Conservation (phyloP, 257 asterid genomes). For the Thymus mandschuricus region DNA sequence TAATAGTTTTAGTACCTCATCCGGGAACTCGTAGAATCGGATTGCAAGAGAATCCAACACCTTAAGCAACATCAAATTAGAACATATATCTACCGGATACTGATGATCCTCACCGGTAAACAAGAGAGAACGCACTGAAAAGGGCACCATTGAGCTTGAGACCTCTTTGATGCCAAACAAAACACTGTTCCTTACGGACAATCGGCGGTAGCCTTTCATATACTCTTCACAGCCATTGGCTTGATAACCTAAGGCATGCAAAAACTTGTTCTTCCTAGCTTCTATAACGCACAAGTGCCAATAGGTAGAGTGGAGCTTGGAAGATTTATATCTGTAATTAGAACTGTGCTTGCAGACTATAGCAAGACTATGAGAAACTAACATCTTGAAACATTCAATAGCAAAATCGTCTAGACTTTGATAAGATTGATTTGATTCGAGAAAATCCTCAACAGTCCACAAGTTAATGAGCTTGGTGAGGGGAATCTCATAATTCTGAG, state of each 20-base stretch:
- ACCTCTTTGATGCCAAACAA: background rate
- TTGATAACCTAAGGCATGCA: background rate
- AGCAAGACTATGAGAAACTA: constrained; percentile 3
- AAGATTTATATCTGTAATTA: background rate
- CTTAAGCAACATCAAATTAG: constrained; percentile 2
- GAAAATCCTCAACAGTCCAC: constrained; percentile 25
- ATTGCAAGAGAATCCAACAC: constrained; percentile 21
- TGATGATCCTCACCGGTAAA: background rate
- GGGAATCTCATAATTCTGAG: background rate
- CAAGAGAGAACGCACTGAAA: background rate
- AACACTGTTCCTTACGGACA: background rate
- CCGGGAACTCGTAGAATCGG: background rate
- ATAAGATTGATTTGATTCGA: background rate
- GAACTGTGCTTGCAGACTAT: background rate
- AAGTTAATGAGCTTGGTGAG: constrained; percentile 3
- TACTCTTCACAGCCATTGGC: background rate
- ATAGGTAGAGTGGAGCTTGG: constrained; percentile 11
- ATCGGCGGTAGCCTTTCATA: background rate
- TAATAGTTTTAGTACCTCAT: background rate
- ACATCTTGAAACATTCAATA: background rate
- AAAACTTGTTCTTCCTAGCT: constrained; percentile 16
- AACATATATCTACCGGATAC: background rate
- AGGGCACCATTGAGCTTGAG: background rate
- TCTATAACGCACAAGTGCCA: background rate
- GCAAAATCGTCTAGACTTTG: background rate